Evolutionary conservation across 2,329 filamentous ascomycete species (phyloP), one percentile per base, ranked within the genome.

Genomic region (Pyrenophora graminea): DNA sequence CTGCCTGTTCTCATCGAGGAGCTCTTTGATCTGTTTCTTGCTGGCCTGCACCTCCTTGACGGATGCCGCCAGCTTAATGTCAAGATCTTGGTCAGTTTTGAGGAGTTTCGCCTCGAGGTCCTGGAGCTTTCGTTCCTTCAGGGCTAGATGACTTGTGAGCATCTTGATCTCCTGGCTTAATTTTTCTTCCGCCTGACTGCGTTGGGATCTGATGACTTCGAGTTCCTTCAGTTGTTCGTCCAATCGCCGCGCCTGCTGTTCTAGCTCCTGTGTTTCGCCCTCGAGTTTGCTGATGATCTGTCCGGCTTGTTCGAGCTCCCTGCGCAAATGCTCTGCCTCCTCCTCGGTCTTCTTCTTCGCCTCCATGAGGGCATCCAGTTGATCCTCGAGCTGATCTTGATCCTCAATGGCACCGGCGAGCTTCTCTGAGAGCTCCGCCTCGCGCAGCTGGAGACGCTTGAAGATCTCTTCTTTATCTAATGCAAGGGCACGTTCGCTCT

Each of bases 391-490:
- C 46, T 87, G 87, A 69, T 97, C 93, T 70, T 97, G 93, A 63
- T 99, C 95, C 18, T 96, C 89, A 53, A 97, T 85, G 25, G 93
- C 93, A 33, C 90, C 93, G 32, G 91, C 84, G 23, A 99, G 82
- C 76, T 97, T 97, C 67, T 99, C 95, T 45, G 88, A 90, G 3
- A 99, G 82, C 70, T 99, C 93, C 9, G 86, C 82, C 74, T 99
- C 94, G n/a, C 94, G 88, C 45, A 87, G 79, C 69, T 97, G 94
- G 18, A 99, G 80, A n/a, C 95, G 85, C 70, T 93, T 95, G 80
- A 97, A 99, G 53, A 99, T 99, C 67, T 99, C 94, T 70, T 99
- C 95, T 71, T 99, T 99, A 74, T 99, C 94, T 4, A 99, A 79
- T 1, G 94, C 94, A 36, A 99, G 80, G n/a, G 93, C 90, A 42